Conservation (phyloP, 768 basidiomycete genomes). For the Mycena amicta region DNA sequence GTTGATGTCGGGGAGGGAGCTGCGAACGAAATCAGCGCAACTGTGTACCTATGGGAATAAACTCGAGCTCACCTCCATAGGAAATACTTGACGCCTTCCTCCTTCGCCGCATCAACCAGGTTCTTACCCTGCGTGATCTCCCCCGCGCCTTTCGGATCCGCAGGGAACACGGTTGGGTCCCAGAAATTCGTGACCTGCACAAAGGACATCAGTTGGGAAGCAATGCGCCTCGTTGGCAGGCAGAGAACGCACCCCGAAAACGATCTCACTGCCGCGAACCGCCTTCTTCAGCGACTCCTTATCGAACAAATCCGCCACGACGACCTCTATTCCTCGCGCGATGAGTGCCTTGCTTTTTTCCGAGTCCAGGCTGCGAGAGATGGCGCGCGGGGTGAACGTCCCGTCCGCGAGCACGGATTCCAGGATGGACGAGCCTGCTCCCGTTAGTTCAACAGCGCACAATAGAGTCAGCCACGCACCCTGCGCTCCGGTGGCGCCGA, state of each 20-base stretch:
- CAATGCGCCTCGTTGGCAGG: no score
- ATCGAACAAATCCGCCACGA: neutral
- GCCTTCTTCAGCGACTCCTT: neutral
- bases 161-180: neutral
- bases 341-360: neutral
- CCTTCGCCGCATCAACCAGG: neutral
- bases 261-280: neutral
- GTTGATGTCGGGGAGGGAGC: constrained; percentile 11
- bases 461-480: neutral
- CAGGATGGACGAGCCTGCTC: neutral
- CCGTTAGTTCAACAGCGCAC: neutral
- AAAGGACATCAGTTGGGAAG: no score
- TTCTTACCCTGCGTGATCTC: neutral
- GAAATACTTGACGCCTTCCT: neutral
- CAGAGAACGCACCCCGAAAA: neutral
- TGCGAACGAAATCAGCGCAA: neutral
- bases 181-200: neutral
- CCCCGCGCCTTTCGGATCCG: neutral
- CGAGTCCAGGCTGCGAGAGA: neutral
- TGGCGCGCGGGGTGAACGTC: neutral
- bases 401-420: neutral
- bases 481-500: neutral
- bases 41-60: constrained; percentile 28
- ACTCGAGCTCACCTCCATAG: constrained; percentile 13
- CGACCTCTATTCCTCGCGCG: neutral